These are phyloP conservation scores for Hypoxylon lienhwacheense DNA, from an alignment of 495 filamentous ascomycete species.

Conservation along the genomic window DNA sequence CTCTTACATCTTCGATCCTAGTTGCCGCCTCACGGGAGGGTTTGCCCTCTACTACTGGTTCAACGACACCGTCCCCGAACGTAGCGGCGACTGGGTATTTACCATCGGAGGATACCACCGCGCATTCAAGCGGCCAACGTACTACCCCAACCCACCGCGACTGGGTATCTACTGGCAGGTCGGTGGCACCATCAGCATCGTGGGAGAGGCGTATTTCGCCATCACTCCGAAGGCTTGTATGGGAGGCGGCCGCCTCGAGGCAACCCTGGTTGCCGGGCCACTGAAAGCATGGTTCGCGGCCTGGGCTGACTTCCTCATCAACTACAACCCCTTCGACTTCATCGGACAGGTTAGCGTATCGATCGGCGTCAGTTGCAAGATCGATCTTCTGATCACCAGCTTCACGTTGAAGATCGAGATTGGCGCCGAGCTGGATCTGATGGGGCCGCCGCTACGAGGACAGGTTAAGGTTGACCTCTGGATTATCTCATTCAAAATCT, in stretches of 20 bases:
- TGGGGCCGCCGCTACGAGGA: constrained; percentile 46
- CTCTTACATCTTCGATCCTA: constrained; percentile 46
- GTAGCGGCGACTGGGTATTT: constrained; percentile 54
- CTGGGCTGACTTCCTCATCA: constrained; percentile 53
- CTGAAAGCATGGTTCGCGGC: constrained; percentile 50
- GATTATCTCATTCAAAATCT: constrained; percentile 49
- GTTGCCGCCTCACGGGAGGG: constrained; percentile 53
- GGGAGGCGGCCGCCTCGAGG: constrained; percentile 48
- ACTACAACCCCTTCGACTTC: constrained; percentile 55
- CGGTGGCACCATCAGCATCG: constrained; percentile 39
- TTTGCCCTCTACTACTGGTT: constrained; percentile 56
- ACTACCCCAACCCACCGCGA: constrained; percentile 50
- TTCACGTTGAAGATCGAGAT: constrained; percentile 43
- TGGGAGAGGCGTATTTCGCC: constrained; percentile 54
- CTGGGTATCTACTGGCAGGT: constrained; percentile 48
- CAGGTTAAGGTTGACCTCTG: constrained; percentile 48
- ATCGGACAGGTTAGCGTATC: constrained; percentile 40
- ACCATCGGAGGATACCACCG: constrained; percentile 56
- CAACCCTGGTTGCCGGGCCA: constrained; percentile 33
- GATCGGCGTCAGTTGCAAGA: constrained; percentile 44
- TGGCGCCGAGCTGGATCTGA: constrained; percentile 41
- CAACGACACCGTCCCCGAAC: constrained; percentile 22
- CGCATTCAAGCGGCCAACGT: constrained; percentile 39
- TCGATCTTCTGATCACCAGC: constrained; percentile 44
- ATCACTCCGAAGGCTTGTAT: constrained; percentile 56